These are phyloP conservation scores for Beauveria pseudobassiana DNA, from an alignment of 2,329 filamentous ascomycete species.

Conservation along the genomic window DNA sequence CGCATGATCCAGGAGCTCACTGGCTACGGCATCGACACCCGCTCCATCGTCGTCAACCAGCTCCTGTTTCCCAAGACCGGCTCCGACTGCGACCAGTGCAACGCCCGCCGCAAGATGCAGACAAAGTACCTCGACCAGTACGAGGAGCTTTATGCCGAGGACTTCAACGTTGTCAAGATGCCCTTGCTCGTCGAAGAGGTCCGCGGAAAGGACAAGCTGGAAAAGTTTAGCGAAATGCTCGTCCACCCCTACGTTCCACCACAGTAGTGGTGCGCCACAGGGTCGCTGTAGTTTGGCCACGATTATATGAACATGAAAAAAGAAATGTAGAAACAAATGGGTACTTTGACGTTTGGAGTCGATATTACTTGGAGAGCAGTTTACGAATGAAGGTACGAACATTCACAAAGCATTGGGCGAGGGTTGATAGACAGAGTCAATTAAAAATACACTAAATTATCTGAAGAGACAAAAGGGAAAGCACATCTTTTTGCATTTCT, in stretches of 20 bases:
- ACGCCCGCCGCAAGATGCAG: constrained; percentile 93
- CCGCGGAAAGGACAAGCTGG: constrained; percentile 85
- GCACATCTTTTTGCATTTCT: background rate
- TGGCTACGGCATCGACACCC: constrained; percentile 89
- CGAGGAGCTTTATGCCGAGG: constrained; percentile 92
- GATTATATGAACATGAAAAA: background rate
- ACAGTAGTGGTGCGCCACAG: constrained; percentile 21
- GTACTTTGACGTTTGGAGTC: background rate
- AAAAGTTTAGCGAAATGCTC: constrained; percentile 83
- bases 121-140: constrained; percentile 99
- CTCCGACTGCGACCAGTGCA: constrained; percentile 90
- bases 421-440: background rate
- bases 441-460: background rate
- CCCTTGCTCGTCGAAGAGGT: constrained; percentile 93
- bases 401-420: background rate
- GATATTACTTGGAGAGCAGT: background rate
- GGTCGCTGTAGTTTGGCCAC: background rate
- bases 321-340: background rate
- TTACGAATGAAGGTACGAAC: background rate
- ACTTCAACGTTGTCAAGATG: constrained; percentile 98
- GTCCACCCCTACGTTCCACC: constrained; percentile 69
- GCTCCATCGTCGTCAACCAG: constrained; percentile 97
- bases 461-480: background rate
- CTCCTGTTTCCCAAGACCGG: constrained; percentile 83
- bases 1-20: constrained; percentile 98